These are phyloP conservation scores for Tympanopsis confertula DNA, from an alignment of 2,329 filamentous ascomycete species.

Conservation along the genomic window DNA sequence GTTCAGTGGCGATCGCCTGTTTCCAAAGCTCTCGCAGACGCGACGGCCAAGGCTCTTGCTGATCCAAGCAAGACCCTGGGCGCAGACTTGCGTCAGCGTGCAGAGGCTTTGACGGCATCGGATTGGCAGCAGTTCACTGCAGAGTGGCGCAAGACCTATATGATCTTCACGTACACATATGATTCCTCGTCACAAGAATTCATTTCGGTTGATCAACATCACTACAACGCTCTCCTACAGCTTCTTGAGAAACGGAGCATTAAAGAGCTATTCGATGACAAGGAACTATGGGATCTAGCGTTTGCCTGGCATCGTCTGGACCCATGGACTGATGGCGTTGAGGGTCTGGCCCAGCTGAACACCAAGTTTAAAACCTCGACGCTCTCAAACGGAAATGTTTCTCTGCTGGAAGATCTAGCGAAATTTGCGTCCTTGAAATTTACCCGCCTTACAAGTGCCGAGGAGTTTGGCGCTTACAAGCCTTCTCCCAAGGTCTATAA, in stretches of 20 bases:
- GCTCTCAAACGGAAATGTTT: slow-evolving; percentile 63
- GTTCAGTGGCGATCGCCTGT: slow-evolving; percentile 69
- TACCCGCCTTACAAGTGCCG: slow-evolving; percentile 48
- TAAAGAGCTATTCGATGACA: slow-evolving; percentile 44
- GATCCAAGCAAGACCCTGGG: slow-evolving; percentile 30
- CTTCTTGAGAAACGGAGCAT: slow-evolving; percentile 46
- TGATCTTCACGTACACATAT: slow-evolving; percentile 42
- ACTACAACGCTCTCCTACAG: slow-evolving; percentile 46
- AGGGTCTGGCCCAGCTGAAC: slow-evolving; percentile 42
- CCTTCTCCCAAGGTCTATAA: slow-evolving; percentile 56
- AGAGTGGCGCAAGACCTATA: slow-evolving; percentile 59
- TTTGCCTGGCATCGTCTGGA: slow-evolving; percentile 61
- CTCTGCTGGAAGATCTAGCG: slow-evolving; percentile 54
- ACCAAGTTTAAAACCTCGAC: slow-evolving; percentile 46
- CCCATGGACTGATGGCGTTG: slow-evolving; percentile 55
- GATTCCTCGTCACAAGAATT: slow-evolving; percentile 36
- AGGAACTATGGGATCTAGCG: slow-evolving; percentile 52
- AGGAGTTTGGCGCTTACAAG: slow-evolving; percentile 67
- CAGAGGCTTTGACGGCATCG: slow-evolving; percentile 34
- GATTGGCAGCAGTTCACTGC: slow-evolving; percentile 58
- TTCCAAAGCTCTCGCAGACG: slow-evolving; percentile 38
- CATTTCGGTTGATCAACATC: slow-evolving; percentile 64
- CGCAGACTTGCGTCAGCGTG: slow-evolving; percentile 30
- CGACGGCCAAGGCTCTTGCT: slow-evolving; percentile 33
- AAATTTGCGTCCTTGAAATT: slow-evolving; percentile 49